Base-by-base conservation (phyloP, 2,329 filamentous ascomycete genomes). In the Ophiognomonia clavigignenti-juglandacearum region DNA sequence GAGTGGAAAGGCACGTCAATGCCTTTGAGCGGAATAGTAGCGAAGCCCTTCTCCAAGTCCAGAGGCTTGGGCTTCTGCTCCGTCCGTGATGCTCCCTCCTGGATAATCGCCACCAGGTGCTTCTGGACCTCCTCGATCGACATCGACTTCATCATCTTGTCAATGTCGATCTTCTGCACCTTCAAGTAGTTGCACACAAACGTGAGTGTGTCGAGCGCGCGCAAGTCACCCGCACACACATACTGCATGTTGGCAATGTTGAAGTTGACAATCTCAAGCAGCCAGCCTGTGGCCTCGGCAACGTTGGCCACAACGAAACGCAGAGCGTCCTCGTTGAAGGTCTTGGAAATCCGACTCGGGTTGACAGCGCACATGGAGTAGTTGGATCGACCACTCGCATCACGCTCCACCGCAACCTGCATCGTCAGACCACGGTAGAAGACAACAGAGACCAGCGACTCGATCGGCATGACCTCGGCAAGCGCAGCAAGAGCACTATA, bases 281-380 rank as follows among this genome's bases (percentile, higher is more conserved):
- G 77, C 95, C 95, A 98, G 51, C 85, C 85, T 6, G 93, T 97
- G 66, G 89, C 85, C 66, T 96, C 91, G 0, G 91, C 78, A 59
- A 98, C 93, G 72, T 89, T 96, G 76, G 89, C 88, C 20, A 97
- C 92, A 31, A 98, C 90, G 63, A 96, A 98, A 64, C 96, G 91
- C 55, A 98, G 78, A 35, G 93, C 93, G 66, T 93, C 87, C 71
- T 98, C 93, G 71, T 95, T 96, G 79, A 98, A 98, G 1, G 90
- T 96, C 80, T 95, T 96, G 62, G 88, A 95, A 67, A 98, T 96
- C 55, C 93, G 85, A 75, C 90, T 96, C 29, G 93, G 93, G 74
- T 98, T 98, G 69, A 98, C 92, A 48, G 93, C 93, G 67, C 92
- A 96, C 93, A 98, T 98, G 53, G 88, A 91, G 77, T 98, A 98